Conservation (phyloP, 2,329 filamentous ascomycete genomes). For the Ustulina deusta region DNA sequence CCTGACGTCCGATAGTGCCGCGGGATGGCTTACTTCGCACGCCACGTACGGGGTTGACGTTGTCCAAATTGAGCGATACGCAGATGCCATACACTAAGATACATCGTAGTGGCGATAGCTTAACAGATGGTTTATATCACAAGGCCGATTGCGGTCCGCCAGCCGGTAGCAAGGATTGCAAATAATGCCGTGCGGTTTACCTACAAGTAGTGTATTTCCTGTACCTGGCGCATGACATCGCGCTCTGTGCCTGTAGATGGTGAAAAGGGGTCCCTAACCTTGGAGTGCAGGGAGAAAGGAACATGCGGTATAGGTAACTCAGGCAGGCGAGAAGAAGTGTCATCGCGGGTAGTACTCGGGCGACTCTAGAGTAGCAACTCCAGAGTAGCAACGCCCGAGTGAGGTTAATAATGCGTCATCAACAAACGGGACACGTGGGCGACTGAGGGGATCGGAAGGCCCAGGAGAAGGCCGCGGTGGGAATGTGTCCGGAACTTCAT, state of each 20-base stretch:
- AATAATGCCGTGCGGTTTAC: not conserved
- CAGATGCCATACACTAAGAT: not conserved
- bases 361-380: not conserved
- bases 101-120: constrained; percentile 1
- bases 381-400: too few relatives aligned
- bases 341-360: not conserved
- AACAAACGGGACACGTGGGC: not conserved
- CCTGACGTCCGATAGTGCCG: not conserved
- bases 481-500: not conserved
- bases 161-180: not conserved
- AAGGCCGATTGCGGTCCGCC: constrained; percentile 1
- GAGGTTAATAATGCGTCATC: not conserved
- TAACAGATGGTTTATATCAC: constrained; percentile 1
- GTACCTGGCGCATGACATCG: not conserved
- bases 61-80: not conserved
- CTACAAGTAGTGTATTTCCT: too few relatives aligned
- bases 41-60: constrained; percentile 6
- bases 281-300: not conserved
- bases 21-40: constrained; percentile 15
- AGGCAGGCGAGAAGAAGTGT: not conserved
- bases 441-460: not conserved
- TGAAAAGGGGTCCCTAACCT: not conserved
- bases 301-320: not conserved
- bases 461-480: not conserved
- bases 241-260: not conserved